Conservation (phyloP, 306 rosid species). For the Malus asiatica region DNA sequence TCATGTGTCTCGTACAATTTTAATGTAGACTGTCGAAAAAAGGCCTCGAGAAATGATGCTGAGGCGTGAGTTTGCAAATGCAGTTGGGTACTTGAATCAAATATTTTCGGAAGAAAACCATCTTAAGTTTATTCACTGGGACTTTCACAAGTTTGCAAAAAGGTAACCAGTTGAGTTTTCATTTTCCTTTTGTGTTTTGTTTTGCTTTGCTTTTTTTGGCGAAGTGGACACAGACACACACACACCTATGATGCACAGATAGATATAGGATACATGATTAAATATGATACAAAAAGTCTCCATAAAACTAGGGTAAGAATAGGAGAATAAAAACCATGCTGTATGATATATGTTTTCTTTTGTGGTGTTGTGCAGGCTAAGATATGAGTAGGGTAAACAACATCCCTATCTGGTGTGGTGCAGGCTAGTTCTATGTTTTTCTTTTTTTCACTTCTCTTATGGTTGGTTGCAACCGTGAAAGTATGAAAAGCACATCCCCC, state of each 20-base stretch:
- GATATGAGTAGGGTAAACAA: neutral
- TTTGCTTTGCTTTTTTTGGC: neutral
- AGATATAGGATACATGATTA: neutral
- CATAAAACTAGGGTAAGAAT: neutral
- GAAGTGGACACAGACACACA: neutral
- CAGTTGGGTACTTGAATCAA: conserved; percentile 91
- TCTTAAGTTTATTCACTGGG: conserved; percentile 92
- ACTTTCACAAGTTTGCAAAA: conserved; percentile 95
- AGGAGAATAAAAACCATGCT: neutral
- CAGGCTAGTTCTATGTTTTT: neutral
- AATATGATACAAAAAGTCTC: neutral
- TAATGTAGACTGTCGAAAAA: conserved; percentile 80
- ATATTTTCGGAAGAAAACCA: conserved; percentile 62
- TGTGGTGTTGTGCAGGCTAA: too few relatives aligned
- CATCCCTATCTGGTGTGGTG: neutral
- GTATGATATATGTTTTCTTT: neutral
- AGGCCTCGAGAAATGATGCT: conserved; percentile 99
- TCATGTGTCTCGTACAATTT: conserved; percentile 17
- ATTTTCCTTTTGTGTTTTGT: neutral
- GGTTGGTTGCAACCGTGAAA: neutral
- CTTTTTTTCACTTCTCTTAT: neutral
- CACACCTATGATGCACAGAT: neutral
- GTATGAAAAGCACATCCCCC: neutral
- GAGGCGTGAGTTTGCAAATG: conserved; percentile 87
- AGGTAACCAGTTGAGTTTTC: conserved; percentile 31